Percentiles rank a stretch among this genome's conserved stretches.
phyloP scores from a whole-genome alignment of 2,329 filamentous ascomycete species.

The Rutstroemia sp. region DNA sequence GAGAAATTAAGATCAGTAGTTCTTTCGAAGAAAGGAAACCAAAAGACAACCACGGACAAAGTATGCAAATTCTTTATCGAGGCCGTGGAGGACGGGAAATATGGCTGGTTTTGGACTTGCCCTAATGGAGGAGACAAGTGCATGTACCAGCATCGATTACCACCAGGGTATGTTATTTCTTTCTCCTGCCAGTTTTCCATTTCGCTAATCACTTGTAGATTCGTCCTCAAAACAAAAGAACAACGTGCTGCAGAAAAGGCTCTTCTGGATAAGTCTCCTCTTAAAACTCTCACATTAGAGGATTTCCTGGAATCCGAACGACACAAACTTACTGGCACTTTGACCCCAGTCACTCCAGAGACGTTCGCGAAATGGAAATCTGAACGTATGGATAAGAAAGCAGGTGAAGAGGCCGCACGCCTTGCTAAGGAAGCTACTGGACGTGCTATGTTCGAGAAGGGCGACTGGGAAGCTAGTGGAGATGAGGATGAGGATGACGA shows the following conservation, averaged over 20 bases:
- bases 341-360: constrained; percentile 91
- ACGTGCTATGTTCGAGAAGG: constrained; percentile 90
- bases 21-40: constrained; percentile 94
- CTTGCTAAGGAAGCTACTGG: constrained; percentile 94
- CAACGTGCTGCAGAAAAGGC: constrained; percentile 94
- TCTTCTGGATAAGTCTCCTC: constrained; percentile 86
- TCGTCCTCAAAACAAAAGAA: constrained; percentile 95
- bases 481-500: constrained; percentile 44
- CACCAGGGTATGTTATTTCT: constrained; percentile 68
- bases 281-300: constrained; percentile 90
- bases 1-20: constrained; percentile 89
- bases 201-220: constrained; percentile 46
- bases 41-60: constrained; percentile 90
- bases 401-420: constrained; percentile 82
- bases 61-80: constrained; percentile 99
- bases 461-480: constrained; percentile 73
- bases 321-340: constrained; percentile 83
- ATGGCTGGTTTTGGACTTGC: constrained; percentile 98
- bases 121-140: constrained; percentile 95
- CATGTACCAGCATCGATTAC: constrained; percentile 96
- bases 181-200: neutral
- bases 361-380: constrained; percentile 96
- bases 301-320: constrained; percentile 96
- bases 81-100: constrained; percentile 96
- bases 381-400: constrained; percentile 89